Evolutionary conservation across 1,284 basidiomycete genomes (phyloP), one percentile per base, ranked within the genome.

Genomic region (Erythrobasidium hasegawianum): DNA sequence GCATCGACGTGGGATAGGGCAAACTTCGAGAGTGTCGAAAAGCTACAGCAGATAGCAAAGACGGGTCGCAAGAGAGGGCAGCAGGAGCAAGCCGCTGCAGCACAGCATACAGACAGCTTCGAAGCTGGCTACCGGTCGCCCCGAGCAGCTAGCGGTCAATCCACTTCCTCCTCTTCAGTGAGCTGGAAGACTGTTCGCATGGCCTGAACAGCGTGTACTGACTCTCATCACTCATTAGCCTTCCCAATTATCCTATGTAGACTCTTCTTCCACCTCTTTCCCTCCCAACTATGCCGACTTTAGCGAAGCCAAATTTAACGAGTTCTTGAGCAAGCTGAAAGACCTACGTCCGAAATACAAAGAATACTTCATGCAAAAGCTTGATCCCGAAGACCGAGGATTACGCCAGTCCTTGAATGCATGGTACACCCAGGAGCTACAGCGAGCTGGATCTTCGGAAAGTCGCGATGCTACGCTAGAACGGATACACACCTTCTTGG

Each of bases 1-100:
- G 62, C 24, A 20, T 65, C 39, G 18, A 49, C 62, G 18, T 65
- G 62, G 62, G 62, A 65, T 41, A 50, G 38, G 43, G 56, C 53
- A 18, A 52, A 33, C 33, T 65, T 65, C 45, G 53, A 58, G 22
- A 53, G 39, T 39, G 56, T 65, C 24, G 29, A 58, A 29, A 56
- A 65, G 8, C 49, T 65, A 2, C 45, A 65, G 56, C 18, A 52
- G 62, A 53, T 27, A 40, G 55, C 56, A 5, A 57, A 43, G 52
- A 50, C 43, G n/a, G 62, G 62, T 18, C 20, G 50, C 16, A 16
- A 18, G n/a, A 43, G 33, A 29, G 27, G 13, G 29, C n/a, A 58
- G 14, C 53, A 41, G 13, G 22, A 53, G 38, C 55, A 53, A 22
- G 47, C 16, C 20, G 18, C 29, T 13, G 43, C n/a, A n/a, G n/a